phyloP scores from a whole-genome alignment of 2,329 filamentous ascomycete genomes.

The Neonectria ditissima region DNA sequence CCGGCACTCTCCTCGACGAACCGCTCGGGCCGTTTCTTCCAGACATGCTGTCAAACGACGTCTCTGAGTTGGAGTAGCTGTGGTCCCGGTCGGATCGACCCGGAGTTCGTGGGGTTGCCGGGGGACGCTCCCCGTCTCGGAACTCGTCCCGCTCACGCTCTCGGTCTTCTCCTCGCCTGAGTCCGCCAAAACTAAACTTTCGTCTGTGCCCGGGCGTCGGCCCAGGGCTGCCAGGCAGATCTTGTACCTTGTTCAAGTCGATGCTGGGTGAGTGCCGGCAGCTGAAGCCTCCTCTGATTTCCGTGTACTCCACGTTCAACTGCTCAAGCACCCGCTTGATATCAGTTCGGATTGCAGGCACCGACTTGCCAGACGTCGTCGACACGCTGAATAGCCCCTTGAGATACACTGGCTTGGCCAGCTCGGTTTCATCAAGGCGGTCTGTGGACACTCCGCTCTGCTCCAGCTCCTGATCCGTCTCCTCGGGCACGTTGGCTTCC shows the following conservation, averaged over 20 bases:
- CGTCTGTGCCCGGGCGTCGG: constrained; percentile 72
- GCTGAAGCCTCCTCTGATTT: constrained; percentile 93
- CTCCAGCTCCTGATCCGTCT: constrained; percentile 84
- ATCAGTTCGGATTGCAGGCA: constrained; percentile 86
- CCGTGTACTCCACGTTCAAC: constrained; percentile 88
- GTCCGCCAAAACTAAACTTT: constrained; percentile 86
- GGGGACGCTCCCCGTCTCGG: constrained; percentile 65
- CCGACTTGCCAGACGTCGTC: constrained; percentile 92
- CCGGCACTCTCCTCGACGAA: constrained; percentile 71
- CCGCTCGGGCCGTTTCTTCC: constrained; percentile 57
- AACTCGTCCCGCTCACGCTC: constrained; percentile 80
- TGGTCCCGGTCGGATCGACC: constrained; percentile 68
- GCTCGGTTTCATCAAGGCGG: constrained; percentile 75
- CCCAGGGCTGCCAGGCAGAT: constrained; percentile 70
- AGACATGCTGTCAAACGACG: constrained; percentile 80
- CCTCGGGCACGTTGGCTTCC: constrained; percentile 86
- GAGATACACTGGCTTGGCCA: constrained; percentile 92
- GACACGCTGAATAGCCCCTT: constrained; percentile 98
- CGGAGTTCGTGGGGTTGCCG: constrained; percentile 57
- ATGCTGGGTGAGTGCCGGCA: constrained; percentile 92
- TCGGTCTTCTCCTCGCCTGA: constrained; percentile 66
- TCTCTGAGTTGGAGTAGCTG: constrained; percentile 88
- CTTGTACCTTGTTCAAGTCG: constrained; percentile 79
- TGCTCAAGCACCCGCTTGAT: constrained; percentile 90
- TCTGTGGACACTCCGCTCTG: constrained; percentile 71